Percentiles rank a stretch among this genome's conserved stretches.
Conservation (phyloP, 305 asterid species). For the Solanum hybrid region DNA sequence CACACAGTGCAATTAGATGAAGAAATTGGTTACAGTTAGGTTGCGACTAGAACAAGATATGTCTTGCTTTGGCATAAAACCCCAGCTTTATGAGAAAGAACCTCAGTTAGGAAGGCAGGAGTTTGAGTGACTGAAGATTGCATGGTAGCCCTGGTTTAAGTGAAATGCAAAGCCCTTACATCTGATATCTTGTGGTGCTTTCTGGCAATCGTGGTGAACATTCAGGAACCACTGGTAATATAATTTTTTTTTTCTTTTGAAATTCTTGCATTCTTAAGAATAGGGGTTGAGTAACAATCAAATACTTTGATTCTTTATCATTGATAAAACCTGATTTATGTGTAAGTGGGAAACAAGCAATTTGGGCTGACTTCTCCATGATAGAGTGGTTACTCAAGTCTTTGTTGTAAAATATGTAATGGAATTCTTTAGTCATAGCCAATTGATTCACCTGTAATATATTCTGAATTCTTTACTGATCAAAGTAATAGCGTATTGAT, state of each 20-base stretch:
- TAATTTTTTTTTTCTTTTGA: not conserved
- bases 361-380: not conserved
- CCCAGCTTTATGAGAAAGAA: not conserved
- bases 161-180: not conserved
- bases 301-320: not conserved
- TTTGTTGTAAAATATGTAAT: not conserved
- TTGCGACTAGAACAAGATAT: not conserved
- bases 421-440: not conserved
- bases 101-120: not conserved
- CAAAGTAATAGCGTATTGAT: not conserved
- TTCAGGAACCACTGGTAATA: not conserved
- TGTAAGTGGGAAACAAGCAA: not conserved
- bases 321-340: not conserved
- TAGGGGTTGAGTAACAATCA: not conserved
- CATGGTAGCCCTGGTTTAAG: not conserved
- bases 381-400: not conserved
- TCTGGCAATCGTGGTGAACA: not conserved
- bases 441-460: slow-evolving; percentile 1
- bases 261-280: not conserved
- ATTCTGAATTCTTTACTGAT: not conserved
- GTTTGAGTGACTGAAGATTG: not conserved
- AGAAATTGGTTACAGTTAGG: not conserved
- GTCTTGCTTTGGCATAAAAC: not conserved
- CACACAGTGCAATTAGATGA: not conserved
- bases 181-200: not conserved